phyloP scores from a whole-genome alignment of 2,329 filamentous ascomycete genomes.

The Verticillium klebahnii region DNA sequence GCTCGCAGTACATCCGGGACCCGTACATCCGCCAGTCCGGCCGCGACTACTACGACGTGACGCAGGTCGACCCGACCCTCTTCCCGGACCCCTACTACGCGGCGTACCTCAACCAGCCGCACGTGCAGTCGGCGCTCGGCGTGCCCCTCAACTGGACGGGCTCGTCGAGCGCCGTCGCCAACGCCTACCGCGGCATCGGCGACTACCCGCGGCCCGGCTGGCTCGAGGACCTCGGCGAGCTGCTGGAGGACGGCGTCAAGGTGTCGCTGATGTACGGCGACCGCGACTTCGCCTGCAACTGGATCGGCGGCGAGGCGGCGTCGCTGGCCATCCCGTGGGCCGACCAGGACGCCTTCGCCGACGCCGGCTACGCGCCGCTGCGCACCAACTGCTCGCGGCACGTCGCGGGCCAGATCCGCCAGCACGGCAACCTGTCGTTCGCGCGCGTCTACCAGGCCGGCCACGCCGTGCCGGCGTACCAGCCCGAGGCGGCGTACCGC shows the following conservation, averaged over 20 bases:
- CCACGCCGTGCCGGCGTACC: slow-evolving; percentile 50
- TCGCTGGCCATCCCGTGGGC: slow-evolving; percentile 35
- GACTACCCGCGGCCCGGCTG: slow-evolving; percentile 22
- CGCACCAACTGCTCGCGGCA: slow-evolving; percentile 46
- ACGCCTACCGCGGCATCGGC: slow-evolving; percentile 16
- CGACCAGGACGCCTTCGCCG: slow-evolving; percentile 13
- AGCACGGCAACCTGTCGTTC: slow-evolving; percentile 62
- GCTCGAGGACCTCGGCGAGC: slow-evolving; percentile 38
- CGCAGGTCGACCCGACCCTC: slow-evolving; percentile 11
- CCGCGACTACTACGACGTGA: slow-evolving; percentile 16
- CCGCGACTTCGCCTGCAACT: slow-evolving; percentile 54
- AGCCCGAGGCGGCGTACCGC: slow-evolving; percentile 38
- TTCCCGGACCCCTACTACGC: slow-evolving; percentile 11
- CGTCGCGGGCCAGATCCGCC: slow-evolving; percentile 59
- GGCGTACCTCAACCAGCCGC: slow-evolving; percentile 13
- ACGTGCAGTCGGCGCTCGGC: slow-evolving; percentile 55
- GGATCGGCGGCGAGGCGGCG: slow-evolving; percentile 42
- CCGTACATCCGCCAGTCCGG: slow-evolving; percentile 2
- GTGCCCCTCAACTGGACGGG: slow-evolving; percentile 52
- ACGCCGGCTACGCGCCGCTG: slow-evolving; percentile 60
- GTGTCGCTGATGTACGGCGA: slow-evolving; percentile 55
- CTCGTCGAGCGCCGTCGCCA: slow-evolving; percentile 7
- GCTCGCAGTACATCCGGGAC: slow-evolving; percentile 8
- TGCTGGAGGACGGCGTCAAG: slow-evolving; percentile 47
- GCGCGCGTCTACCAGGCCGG: slow-evolving; percentile 54